phyloP scores from a whole-genome alignment of 2,329 filamentous ascomycete genomes.

The Domatiomyces catenatus region DNA sequence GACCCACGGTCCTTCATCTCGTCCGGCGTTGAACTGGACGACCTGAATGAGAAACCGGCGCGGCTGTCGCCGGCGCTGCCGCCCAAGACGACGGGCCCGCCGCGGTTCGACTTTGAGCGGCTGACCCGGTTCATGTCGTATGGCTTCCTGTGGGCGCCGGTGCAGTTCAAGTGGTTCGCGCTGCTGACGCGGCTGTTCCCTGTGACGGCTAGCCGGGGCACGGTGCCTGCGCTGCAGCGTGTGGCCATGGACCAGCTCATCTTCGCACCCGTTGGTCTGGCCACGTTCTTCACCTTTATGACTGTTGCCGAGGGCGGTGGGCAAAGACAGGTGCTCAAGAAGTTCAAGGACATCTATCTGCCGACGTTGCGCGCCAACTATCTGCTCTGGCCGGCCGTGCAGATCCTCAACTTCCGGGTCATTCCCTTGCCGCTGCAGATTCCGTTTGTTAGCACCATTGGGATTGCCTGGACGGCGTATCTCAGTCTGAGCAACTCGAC shows the following conservation, averaged over 20 bases:
- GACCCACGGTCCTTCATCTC: constrained; percentile 41
- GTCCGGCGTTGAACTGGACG: constrained; percentile 68
- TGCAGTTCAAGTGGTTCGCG: constrained; percentile 92
- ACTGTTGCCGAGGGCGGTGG: constrained; percentile 88
- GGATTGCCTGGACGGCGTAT: constrained; percentile 96
- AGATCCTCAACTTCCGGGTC: constrained; percentile 89
- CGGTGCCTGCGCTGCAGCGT: constrained; percentile 68
- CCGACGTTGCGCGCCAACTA: constrained; percentile 93
- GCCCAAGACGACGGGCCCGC: constrained; percentile 48
- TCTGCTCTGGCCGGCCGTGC: constrained; percentile 85
- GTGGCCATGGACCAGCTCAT: constrained; percentile 85
- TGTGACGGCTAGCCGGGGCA: constrained; percentile 59
- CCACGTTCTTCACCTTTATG: constrained; percentile 88
- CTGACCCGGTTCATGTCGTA: constrained; percentile 93
- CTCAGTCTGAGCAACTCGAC: constrained; percentile 80
- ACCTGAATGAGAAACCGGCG: constrained; percentile 65
- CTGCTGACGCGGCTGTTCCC: constrained; percentile 73
- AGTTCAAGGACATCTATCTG: constrained; percentile 86
- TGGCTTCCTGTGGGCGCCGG: constrained; percentile 85
- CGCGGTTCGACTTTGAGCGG: constrained; percentile 89
- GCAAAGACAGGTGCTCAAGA: constrained; percentile 58
- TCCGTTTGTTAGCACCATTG: constrained; percentile 86
- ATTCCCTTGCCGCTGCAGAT: constrained; percentile 95
- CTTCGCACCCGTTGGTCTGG: constrained; percentile 80
- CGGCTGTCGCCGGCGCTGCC: constrained; percentile 51